These are phyloP conservation scores for Heterobasidion annosum DNA, from an alignment of 1,284 basidiomycete species.

Conservation along the genomic window DNA sequence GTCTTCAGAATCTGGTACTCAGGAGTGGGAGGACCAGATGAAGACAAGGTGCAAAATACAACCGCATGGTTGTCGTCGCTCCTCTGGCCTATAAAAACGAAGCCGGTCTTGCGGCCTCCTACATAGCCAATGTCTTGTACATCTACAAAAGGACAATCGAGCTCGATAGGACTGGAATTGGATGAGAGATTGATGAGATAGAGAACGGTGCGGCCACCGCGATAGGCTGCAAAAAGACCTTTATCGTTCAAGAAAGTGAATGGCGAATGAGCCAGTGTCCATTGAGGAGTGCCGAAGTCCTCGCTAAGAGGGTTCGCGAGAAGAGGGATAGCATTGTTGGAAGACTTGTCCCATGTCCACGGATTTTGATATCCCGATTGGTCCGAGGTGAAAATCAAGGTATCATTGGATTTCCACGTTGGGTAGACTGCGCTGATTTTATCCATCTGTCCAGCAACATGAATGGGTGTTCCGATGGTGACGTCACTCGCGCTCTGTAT, in stretches of 20 bases:
- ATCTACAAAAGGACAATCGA: not conserved
- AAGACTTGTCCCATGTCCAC: slow-evolving; percentile 37
- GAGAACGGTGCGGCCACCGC: slow-evolving; percentile 39
- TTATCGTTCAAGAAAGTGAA: slow-evolving; percentile 39
- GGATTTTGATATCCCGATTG: slow-evolving; percentile 66
- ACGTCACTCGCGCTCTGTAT: slow-evolving; percentile 15
- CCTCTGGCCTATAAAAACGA: slow-evolving; percentile 36
- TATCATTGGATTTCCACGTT: slow-evolving; percentile 48
- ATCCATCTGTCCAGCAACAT: slow-evolving; percentile 38
- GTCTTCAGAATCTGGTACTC: not conserved
- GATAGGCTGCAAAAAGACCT: slow-evolving; percentile 35
- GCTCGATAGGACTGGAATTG: not conserved
- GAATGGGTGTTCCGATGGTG: slow-evolving; percentile 21
- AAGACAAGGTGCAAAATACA: slow-evolving; percentile 25
- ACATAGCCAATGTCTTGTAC: not conserved
- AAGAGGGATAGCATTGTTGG: slow-evolving; percentile 28
- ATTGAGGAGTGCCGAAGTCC: slow-evolving; percentile 55
- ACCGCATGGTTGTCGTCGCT: slow-evolving; percentile 26
- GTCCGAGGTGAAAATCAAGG: slow-evolving; percentile 63
- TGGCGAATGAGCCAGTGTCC: slow-evolving; percentile 42
- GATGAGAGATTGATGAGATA: slow-evolving; percentile 34
- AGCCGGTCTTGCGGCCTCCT: slow-evolving; percentile 12
- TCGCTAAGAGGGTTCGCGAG: slow-evolving; percentile 35
- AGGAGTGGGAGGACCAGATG: not conserved
- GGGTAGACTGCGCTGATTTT: slow-evolving; percentile 46